phyloP scores from a whole-genome alignment of 2,329 filamentous ascomycete genomes.

The Diplodia sapinea region DNA sequence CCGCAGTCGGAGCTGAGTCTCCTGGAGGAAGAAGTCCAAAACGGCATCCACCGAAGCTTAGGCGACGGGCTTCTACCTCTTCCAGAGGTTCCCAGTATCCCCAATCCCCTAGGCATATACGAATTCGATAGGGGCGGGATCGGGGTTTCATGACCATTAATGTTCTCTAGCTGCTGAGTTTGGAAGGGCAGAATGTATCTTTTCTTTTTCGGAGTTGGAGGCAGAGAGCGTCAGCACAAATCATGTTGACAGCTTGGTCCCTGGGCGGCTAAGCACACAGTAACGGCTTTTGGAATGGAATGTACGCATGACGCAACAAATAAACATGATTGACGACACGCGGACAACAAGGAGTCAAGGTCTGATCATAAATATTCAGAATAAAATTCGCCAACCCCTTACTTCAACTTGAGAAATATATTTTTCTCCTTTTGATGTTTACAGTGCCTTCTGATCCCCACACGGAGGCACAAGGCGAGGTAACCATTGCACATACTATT shows the following conservation, averaged over 20 bases:
- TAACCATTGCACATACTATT: too few species aligned
- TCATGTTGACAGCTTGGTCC: neutral
- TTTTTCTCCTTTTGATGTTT: too few species aligned
- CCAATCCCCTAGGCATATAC: slow-evolving; percentile 24
- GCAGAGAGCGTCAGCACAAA: neutral
- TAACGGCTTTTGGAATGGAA: neutral
- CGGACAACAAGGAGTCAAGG: neutral
- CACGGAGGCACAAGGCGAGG: too few species aligned
- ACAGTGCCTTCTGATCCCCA: too few species aligned
- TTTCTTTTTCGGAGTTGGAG: neutral
- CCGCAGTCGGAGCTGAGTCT: slow-evolving; percentile 21
- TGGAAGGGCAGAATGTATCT: neutral
- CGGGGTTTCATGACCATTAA: slow-evolving; percentile 20
- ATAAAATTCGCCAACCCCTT: too few species aligned
- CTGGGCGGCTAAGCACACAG: neutral
- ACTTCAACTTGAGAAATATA: neutral
- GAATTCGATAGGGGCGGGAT: slow-evolving; percentile 19
- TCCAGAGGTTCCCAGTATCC: slow-evolving; percentile 18
- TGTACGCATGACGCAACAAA: neutral
- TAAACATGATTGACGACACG: neutral
- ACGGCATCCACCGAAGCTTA: slow-evolving; percentile 32
- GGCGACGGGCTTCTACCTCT: slow-evolving; percentile 27
- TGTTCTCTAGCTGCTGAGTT: neutral
- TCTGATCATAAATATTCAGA: neutral
- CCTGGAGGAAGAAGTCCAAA: slow-evolving; percentile 31